Conservation (phyloP, 345 rosid species). For the Euclidium syriacum region DNA sequence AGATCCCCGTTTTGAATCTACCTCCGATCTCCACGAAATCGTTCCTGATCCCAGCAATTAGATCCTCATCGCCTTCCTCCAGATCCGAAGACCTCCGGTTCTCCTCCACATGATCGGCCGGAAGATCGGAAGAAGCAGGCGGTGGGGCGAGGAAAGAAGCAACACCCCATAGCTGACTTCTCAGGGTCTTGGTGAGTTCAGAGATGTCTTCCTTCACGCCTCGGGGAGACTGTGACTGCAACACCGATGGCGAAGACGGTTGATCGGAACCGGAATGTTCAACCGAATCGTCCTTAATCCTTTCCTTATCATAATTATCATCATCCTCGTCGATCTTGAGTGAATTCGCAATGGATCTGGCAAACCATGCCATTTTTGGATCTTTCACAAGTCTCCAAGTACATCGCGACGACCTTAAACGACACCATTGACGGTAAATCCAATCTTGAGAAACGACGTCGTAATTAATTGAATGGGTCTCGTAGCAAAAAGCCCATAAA, state of each 20-base stretch:
- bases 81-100: slow-evolving; percentile 31
- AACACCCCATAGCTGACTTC: slow-evolving; percentile 87
- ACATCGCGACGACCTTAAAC: slow-evolving; percentile 6
- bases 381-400: not conserved
- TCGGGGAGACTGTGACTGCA: slow-evolving; percentile 41
- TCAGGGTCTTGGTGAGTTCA: slow-evolving; percentile 64
- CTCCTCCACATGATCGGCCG: slow-evolving; percentile 30
- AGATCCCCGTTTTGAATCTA: slow-evolving; percentile 46
- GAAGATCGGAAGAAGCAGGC: slow-evolving; percentile 6
- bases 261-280: slow-evolving; percentile 15
- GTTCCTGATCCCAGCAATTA: slow-evolving; percentile 26
- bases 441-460: not conserved
- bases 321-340: slow-evolving; percentile 61
- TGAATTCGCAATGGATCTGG: slow-evolving; percentile 75
- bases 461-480: not conserved
- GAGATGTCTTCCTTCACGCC: slow-evolving; percentile 87
- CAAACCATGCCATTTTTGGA: slow-evolving; percentile 72
- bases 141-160: slow-evolving; percentile 86
- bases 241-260: slow-evolving; percentile 15
- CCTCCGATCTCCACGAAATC: slow-evolving; percentile 49
- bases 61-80: slow-evolving; percentile 21
- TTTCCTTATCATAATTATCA: slow-evolving; percentile 29
- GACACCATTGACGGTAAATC: slow-evolving; percentile 13
- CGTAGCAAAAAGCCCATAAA: not conserved
- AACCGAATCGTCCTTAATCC: not conserved